phyloP scores from a whole-genome alignment of 1,139 yeast species.

The Sugiyamaella xylanicola region DNA sequence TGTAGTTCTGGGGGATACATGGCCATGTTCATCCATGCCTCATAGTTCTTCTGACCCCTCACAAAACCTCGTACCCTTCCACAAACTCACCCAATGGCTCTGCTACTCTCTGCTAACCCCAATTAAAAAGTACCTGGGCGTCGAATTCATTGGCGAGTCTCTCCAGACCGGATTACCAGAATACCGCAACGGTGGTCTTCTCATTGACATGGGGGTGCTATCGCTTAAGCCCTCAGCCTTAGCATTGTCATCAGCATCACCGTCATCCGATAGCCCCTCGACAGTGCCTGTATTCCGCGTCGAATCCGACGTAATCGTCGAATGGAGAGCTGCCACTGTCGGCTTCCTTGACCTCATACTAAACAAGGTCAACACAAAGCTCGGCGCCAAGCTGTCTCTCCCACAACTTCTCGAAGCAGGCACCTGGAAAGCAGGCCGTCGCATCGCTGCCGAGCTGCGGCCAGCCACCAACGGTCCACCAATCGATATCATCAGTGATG shows the following conservation, averaged over 20 bases:
- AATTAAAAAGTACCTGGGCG: constrained; percentile 46
- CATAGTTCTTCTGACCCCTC: constrained; percentile 32
- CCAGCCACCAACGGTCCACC: constrained; percentile 59
- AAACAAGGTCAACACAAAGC: constrained; percentile 49
- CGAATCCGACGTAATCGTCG: constrained; percentile 60
- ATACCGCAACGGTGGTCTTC: constrained; percentile 63
- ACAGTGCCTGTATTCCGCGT: constrained; percentile 55
- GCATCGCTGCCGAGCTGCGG: constrained; percentile 53
- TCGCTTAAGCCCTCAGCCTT: constrained; percentile 44
- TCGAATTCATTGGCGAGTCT: constrained; percentile 48
- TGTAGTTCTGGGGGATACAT: constrained; percentile 58
- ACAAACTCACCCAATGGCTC: constrained; percentile 64
- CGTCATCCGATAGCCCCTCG: constrained; percentile 40
- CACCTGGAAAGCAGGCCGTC: constrained; percentile 63
- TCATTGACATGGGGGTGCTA: constrained; percentile 56
- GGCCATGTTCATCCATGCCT: constrained; percentile 48
- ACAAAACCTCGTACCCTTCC: constrained; percentile 56
- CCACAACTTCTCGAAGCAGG: constrained; percentile 67
- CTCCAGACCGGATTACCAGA: constrained; percentile 64
- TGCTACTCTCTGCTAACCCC: constrained; percentile 60
- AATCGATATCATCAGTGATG: constrained; percentile 58
- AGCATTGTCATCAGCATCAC: not conserved
- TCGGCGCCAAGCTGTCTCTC: constrained; percentile 44
- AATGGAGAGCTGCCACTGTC: constrained; percentile 63
- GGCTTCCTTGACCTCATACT: constrained; percentile 55